Conservation (phyloP, 371 early-diverging fungal species). For the Mucor plumbeus region DNA sequence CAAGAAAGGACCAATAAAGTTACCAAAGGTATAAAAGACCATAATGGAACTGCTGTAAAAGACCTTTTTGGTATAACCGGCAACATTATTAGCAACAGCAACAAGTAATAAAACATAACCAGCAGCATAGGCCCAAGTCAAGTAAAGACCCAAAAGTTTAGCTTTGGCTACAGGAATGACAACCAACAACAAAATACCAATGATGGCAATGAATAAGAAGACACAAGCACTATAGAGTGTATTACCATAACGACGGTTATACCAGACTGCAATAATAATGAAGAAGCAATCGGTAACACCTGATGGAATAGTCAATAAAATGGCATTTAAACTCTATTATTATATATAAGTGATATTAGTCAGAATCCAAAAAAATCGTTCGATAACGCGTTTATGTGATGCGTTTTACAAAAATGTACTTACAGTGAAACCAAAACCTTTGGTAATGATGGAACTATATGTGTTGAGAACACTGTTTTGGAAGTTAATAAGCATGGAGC, state of each 20-base stretch:
- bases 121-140: conserved; percentile 40
- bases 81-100: conserved; percentile 33
- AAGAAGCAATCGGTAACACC: conserved; percentile 39
- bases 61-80: conserved; percentile 49
- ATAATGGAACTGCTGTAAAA: conserved; percentile 35
- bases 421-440: conserved; percentile 49
- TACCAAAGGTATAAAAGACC: conserved; percentile 39
- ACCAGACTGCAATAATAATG: conserved; percentile 41
- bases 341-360: background rate
- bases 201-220: conserved; percentile 28
- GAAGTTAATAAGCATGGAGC: conserved; percentile 39
- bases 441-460: conserved; percentile 43
- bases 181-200: conserved; percentile 44
- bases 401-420: conserved; percentile 3
- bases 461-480: conserved; percentile 46
- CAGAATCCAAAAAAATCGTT: background rate
- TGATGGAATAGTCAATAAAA: conserved; percentile 46
- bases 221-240: conserved; percentile 36
- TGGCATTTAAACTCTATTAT: conserved; percentile 38
- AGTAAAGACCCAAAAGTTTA: conserved; percentile 41
- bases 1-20: conserved; percentile 45
- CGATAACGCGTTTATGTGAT: background rate
- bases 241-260: conserved; percentile 40
- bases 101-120: conserved; percentile 17
- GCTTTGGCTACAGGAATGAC: conserved; percentile 43